Percentiles rank a stretch among this genome's conserved stretches.
Evolutionary conservation across 768 basidiomycete genomes (phyloP).

Genomic region (Leccinum uliginosum): DNA sequence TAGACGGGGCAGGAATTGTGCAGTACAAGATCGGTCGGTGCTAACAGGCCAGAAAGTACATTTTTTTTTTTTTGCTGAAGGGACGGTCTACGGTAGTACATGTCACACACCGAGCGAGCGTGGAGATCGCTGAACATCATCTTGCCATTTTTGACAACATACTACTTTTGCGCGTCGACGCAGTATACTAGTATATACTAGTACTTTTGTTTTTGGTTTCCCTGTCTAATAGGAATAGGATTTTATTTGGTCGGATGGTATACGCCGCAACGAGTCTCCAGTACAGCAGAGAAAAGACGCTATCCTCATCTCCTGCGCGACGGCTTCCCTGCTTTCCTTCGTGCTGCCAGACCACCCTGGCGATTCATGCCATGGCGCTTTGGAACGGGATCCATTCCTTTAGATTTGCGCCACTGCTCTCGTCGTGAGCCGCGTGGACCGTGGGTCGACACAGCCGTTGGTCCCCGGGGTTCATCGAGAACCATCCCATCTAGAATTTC

Average conservation of each 20-base stretch:
- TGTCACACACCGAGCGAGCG: neutral
- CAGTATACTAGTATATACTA: constrained; percentile 7
- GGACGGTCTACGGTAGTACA: neutral
- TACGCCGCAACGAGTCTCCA: neutral
- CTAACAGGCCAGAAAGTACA: neutral
- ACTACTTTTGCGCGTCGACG: neutral
- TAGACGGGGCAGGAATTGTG: constrained; percentile 1
- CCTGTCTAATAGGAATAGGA: constrained; percentile 3
- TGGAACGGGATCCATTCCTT: constrained; percentile 58
- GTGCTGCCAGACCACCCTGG: constrained; percentile 57
- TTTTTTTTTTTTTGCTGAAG: neutral
- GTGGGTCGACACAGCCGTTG: constrained; percentile 67
- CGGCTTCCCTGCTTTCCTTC: constrained; percentile 65
- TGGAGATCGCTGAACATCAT: neutral
- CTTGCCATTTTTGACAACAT: neutral
- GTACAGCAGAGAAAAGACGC: neutral
- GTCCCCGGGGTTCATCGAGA: constrained; percentile 39
- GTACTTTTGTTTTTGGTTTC: constrained; percentile 10
- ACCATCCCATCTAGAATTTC: constrained; percentile 45
- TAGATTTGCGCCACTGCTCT: constrained; percentile 79
- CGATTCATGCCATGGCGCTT: constrained; percentile 57
- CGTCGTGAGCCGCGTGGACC: constrained; percentile 72
- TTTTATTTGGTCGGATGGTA: neutral
- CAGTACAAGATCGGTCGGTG: neutral
- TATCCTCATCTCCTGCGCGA: constrained; percentile 58